Base-by-base conservation (phyloP, 2,329 filamentous ascomycete genomes). In the Diaporthe capsici region DNA sequence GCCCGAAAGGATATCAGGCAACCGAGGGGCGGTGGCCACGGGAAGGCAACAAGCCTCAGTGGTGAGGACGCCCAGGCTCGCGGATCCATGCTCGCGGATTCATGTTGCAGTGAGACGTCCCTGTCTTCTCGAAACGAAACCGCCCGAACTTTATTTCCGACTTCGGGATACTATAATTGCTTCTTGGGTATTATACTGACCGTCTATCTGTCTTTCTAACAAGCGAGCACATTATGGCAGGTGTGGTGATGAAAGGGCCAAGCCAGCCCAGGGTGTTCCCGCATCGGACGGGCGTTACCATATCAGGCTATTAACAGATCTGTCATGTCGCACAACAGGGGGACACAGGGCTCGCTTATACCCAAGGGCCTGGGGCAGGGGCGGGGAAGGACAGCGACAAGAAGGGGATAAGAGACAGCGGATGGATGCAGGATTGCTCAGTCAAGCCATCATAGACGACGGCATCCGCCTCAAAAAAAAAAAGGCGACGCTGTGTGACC, bases 271-370 rank as follows among this genome's bases (percentile, higher is more conserved):
- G 47, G 55, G 5, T 51, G 28, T 25, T 70, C 34, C 31, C 65
- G 49, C 34, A 70, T 70, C 49, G 34, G 17, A 42, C 44, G 20
- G 57, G 49, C 57, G 34, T 25, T 51, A 53, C 39, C 42, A 34
- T 22, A 31, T 47, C 13, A 28, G 55, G 28, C 55, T 15, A 47
- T 28, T 28, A 58, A 31, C 22, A 60, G 42, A 61, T 22, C 60
- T 49, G 65, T 72, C 75, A 72, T 22, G 72, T 76, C 60, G 67
- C 72, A 76, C 67, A 31, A 57, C 58, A 65, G 25, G 72, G 51
- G 49, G 22, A 51, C 55, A 53, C 34, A 44, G 58, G 72, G 51
- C 58, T 76, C 72, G 72, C 72, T 76, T 72, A 61, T 65, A 37
- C 44, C 51, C 72, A 68, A 25, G 47, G 44, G 25, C 22, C 39